These are phyloP conservation scores for Yarrowia galli DNA, from an alignment of 1,139 yeast species.

Conservation along the genomic window DNA sequence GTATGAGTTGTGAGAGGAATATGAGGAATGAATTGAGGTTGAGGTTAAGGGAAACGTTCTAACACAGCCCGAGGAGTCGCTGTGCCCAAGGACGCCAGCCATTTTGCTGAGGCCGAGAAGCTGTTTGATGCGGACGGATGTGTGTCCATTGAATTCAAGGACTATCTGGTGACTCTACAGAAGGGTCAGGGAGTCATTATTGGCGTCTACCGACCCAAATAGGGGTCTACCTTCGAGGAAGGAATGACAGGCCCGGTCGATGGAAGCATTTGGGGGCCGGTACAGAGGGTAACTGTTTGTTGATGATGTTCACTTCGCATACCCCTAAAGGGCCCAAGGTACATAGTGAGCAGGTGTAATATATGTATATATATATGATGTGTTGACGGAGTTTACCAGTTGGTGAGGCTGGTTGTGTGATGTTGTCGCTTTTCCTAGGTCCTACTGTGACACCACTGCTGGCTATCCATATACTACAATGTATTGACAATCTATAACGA, in stretches of 20 bases:
- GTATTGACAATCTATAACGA: conserved; percentile 30
- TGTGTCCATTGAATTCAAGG: conserved; percentile 28
- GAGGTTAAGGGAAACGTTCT: too few species aligned
- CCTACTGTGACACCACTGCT: too few species aligned
- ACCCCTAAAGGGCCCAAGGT: conserved; percentile 20
- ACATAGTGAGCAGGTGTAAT: conserved; percentile 8
- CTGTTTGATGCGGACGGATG: conserved; percentile 41
- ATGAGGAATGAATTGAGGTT: too few species aligned
- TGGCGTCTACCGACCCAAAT: conserved; percentile 33
- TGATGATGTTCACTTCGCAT: too few species aligned
- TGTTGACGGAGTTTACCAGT: too few species aligned
- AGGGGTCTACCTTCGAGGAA: too few species aligned
- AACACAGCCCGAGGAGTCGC: conserved; percentile 32
- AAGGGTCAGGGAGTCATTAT: conserved; percentile 39
- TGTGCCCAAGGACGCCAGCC: conserved; percentile 23
- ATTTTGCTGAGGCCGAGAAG: conserved; percentile 39
- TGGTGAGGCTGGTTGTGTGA: too few species aligned
- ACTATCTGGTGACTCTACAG: conserved; percentile 39
- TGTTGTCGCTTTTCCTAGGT: too few species aligned
- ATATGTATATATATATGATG: conserved; percentile 17
- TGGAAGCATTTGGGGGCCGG: too few species aligned
- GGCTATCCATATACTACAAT: conserved; percentile 7
- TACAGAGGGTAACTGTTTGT: too few species aligned
- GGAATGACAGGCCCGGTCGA: too few species aligned
- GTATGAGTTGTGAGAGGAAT: not conserved